Evolutionary conservation across 2,329 filamentous ascomycete species (phyloP), one percentile per base, ranked within the genome.

Genomic region (Ophiostoma angusticollis): DNA sequence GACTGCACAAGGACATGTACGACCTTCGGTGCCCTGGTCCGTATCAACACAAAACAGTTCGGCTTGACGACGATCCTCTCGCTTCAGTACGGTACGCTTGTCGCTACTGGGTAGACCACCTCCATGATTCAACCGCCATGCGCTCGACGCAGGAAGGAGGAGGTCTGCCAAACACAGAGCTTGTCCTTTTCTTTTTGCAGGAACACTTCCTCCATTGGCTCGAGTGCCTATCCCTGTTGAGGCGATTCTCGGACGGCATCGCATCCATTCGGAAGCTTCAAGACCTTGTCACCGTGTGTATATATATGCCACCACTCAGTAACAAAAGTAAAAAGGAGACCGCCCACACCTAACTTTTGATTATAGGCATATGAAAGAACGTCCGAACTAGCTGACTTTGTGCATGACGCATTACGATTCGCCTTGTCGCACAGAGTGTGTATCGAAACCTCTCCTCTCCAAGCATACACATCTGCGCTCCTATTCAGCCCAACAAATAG

Each of bases 391-490:
- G n/a, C n/a, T n/a, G n/a, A n/a, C n/a, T n/a, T n/a, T n/a, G n/a
- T 37, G 24, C 24, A 17, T n/a, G 35, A 37, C 14, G 27, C 31
- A 13, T 5, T 8, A 14, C 12, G 22, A 11, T 35, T 35, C 13
- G 17, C 19, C n/a, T 22, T 35, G 4, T 39, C 35, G 22, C 24
- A 40, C 28, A 27, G 37, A 32, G 31, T 33, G 31, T 40, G 38
- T 23, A 45, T 45, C 12, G 33, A 45, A 25, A 23, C 16, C 18
- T 33, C 43, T 31, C 40, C 40, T n/a, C 30, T 45, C 13, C 43
- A 45, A 33, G 35, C 39, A 33, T 45, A 42, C 23, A 40, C 22
- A 22, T 42, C 43, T 16, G 40, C 39, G 25, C 43, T 45, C 35
- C 24, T 45, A 17, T 45, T 45, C 31, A 42, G 40, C 32, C 43